A percentile compares a stretch with the other conserved stretches of the same genome.
Conservation (phyloP, 306 rosid genomes). For the Prinsepia uniflora region DNA sequence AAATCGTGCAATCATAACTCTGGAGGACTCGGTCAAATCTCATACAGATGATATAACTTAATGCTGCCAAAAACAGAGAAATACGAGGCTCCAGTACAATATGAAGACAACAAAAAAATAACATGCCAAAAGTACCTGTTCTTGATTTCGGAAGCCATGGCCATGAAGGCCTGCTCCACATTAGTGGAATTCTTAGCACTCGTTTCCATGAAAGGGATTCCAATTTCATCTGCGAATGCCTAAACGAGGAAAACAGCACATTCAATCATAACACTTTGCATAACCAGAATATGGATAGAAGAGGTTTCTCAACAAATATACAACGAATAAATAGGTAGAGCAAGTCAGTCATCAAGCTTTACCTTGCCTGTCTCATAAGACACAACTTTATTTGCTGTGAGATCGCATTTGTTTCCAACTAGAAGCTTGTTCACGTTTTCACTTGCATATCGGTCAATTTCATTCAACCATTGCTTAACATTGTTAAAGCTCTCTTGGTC, state of each 20-base stretch:
- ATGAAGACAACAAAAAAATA: neutral
- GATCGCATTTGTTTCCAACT: constrained; percentile 53
- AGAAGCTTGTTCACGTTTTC: constrained; percentile 57
- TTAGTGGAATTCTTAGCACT: constrained; percentile 54
- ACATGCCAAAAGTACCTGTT: constrained; percentile 27
- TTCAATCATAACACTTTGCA: neutral
- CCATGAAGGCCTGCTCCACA: constrained; percentile 61
- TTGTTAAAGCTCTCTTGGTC: constrained; percentile 58
- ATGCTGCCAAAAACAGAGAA: neutral
- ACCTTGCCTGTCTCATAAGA: constrained; percentile 56
- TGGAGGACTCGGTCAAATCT: neutral
- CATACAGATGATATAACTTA: neutral
- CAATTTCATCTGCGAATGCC: constrained; percentile 58
- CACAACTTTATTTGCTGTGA: constrained; percentile 52
- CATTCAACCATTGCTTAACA: constrained; percentile 58
- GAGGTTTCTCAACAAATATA: neutral
- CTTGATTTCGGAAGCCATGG: constrained; percentile 57
- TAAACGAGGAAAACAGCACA: neutral
- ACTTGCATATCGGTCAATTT: constrained; percentile 55
- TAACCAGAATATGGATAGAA: neutral
- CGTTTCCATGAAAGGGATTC: constrained; percentile 56
- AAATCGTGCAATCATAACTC: neutral
- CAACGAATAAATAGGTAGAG: neutral
- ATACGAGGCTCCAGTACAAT: neutral
- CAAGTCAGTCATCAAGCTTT: neutral